These are phyloP conservation scores for Chlorophyllum brunneum DNA, from an alignment of 768 basidiomycete genomes.

Conservation along the genomic window DNA sequence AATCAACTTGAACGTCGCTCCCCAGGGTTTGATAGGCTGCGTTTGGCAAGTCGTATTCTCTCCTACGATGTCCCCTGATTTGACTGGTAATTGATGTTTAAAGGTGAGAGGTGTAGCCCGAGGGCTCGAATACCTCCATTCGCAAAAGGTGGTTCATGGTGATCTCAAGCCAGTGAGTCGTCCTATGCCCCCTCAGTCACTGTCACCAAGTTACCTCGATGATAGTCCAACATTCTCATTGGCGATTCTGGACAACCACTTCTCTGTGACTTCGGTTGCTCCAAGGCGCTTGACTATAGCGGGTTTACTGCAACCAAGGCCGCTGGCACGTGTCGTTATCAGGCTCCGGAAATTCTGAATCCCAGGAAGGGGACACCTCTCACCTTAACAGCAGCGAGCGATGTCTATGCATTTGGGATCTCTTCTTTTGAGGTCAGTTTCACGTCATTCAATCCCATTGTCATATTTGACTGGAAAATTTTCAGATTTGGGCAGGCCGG, in stretches of 20 bases:
- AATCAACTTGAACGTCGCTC: neutral
- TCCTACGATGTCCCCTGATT: neutral
- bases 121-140: conserved; percentile 18
- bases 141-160: conserved; percentile 14
- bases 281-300: conserved; percentile 8
- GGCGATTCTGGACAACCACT: conserved; percentile 10
- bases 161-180: conserved; percentile 17
- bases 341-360: conserved; percentile 16
- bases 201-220: neutral
- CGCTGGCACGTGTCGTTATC: conserved; percentile 13
- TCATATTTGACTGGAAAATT: neutral
- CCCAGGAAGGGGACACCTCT: neutral
- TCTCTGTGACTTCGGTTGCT: conserved; percentile 14
- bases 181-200: neutral
- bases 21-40: conserved; percentile 5
- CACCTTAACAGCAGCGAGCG: conserved; percentile 11
- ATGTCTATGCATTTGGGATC: conserved; percentile 17
- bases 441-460: neutral
- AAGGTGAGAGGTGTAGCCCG: conserved; percentile 15
- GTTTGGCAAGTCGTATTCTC: conserved; percentile 5
- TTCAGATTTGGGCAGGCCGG: neutral
- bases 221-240: conserved; percentile 18
- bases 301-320: conserved; percentile 18
- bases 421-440: conserved; percentile 13
- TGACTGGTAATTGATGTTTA: too few species aligned